A percentile compares a stretch with the other conserved stretches of the same genome.
Conservation (phyloP, 1,284 basidiomycete genomes). For the Cryptococcus amylolentus region DNA sequence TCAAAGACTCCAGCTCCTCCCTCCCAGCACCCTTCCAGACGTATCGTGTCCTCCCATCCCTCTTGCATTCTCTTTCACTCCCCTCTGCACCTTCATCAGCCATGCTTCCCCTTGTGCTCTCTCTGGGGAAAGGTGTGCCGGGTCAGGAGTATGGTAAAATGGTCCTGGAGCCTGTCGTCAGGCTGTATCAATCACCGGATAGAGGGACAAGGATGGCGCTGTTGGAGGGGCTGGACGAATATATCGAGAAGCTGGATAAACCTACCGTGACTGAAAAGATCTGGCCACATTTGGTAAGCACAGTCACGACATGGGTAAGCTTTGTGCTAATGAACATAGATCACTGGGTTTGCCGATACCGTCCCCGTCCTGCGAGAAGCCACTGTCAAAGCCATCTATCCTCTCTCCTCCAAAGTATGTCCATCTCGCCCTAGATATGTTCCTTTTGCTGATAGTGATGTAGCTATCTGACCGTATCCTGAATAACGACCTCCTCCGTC, state of each 20-base stretch:
- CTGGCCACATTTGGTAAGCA: constrained; percentile 81
- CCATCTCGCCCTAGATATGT: not conserved
- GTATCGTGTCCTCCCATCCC: constrained; percentile 79
- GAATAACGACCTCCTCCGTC: constrained; percentile 92
- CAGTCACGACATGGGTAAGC: not conserved
- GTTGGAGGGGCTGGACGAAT: constrained; percentile 78
- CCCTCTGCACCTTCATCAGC: constrained; percentile 74
- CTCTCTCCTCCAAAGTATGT: constrained; percentile 76
- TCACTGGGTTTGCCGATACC: constrained; percentile 93
- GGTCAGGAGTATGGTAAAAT: constrained; percentile 67
- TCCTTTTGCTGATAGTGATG: not conserved
- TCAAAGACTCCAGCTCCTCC: constrained; percentile 73
- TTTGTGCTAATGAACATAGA: constrained; percentile 38
- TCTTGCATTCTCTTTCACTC: constrained; percentile 78
- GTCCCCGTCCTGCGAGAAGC: constrained; percentile 91
- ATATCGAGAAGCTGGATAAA: constrained; percentile 80
- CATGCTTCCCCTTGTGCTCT: constrained; percentile 76
- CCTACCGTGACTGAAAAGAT: constrained; percentile 80
- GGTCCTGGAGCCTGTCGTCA: constrained; percentile 74
- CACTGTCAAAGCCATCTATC: constrained; percentile 81
- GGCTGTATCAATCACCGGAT: constrained; percentile 81
- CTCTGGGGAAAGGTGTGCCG: constrained; percentile 69
- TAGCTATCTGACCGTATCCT: constrained; percentile 86
- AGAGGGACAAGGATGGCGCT: constrained; percentile 90
- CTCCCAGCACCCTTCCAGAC: constrained; percentile 86